Evolutionary conservation across 768 basidiomycete species (phyloP), one percentile per base, ranked within the genome.

Genomic region (Collybia nuda): DNA sequence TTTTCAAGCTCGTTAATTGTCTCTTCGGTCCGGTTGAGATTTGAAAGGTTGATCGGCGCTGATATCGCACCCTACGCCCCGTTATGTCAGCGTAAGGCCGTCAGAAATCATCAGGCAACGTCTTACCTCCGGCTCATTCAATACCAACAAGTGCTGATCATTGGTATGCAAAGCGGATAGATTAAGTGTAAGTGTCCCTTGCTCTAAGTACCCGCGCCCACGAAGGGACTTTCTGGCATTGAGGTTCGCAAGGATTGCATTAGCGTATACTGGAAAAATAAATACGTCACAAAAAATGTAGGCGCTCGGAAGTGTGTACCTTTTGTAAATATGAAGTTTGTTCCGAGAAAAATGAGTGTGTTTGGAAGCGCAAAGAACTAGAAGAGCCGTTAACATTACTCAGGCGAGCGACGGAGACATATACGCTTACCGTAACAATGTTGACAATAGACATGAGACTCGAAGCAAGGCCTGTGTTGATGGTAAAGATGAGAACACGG

Each of bases 191-290:
- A 26, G 24, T 3, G 24, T 26, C 24, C 24, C 24, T 3, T 49
- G 42, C 17, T 55, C 40, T 22, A 29, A n/a, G 18, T 43, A 40
- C 3, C 52, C 52, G 5, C 42, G 40, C 4, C 48, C 48, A 19
- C 51, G 51, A 15, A 53, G 48, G 17, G 29, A 49, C 26, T 60
- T 48, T 15, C 58, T 46, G 12, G 56, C 53, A 49, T 59, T 59
- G 2, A 59, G 38, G 38, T 59, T 59, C 11, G 53, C 58, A n/a
- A 59, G 58, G 6, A 59, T 36, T n/a, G 56, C 56, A 24, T 59
- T 59, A 19, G 58, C 55, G 36, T 59, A 59, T 0, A 59, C 58
- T 59, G 12, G 37, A 39, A 11, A 39, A 3, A 11, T 2, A 19
- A 21, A 18, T 5, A 38, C 6, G 45, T 19, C 14, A 37, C 35